Evolutionary conservation across 306 rosid species (phyloP).

Genomic region (Delonix regia): DNA sequence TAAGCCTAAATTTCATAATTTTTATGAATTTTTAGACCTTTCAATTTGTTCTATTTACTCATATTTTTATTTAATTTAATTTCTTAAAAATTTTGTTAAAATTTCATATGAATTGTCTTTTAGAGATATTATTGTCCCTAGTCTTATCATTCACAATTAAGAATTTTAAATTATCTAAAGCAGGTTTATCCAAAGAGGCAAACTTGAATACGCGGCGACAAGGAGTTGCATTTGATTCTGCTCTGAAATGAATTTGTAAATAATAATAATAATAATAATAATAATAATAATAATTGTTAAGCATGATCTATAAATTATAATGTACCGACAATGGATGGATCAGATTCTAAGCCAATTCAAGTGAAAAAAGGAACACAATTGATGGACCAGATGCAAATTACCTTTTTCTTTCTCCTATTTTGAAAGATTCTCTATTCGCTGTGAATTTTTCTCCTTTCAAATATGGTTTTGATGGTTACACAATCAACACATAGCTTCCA

Average conservation of each 20-base stretch:
- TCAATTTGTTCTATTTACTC: no score
- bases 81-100: no score
- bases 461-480: constrained; percentile 27
- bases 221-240: constrained; percentile 33
- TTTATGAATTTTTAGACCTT: no score
- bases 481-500: constrained; percentile 41
- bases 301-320: constrained; percentile 30
- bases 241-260: constrained; percentile 16
- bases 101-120: no score
- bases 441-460: background rate
- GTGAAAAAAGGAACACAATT: constrained; percentile 38
- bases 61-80: no score
- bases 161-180: no score
- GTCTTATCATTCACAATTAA: no score
- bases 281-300: no score
- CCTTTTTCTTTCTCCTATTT: constrained; percentile 38
- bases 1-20: no score
- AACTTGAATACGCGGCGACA: constrained; percentile 43
- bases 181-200: no score
- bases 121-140: no score
- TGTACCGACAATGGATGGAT: constrained; percentile 55
- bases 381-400: constrained; percentile 45
- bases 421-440: constrained; percentile 41
- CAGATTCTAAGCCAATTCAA: constrained; percentile 47
- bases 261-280: no score